Evolutionary conservation across 2,329 filamentous ascomycete species (phyloP), one percentile per base, ranked within the genome.

Genomic region (Alternaria infectoria): DNA sequence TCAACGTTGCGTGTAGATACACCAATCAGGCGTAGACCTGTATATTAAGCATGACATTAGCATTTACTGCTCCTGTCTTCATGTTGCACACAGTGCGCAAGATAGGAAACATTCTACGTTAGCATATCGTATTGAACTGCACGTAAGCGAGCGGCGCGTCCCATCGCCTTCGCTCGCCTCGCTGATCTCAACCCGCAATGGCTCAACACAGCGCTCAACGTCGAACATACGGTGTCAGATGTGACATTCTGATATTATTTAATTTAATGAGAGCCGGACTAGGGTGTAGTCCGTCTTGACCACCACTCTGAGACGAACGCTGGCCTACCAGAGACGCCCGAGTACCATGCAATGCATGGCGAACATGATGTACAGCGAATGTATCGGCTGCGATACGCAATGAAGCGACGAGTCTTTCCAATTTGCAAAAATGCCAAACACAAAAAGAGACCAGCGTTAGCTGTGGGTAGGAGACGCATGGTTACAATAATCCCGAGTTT

Each of bases 341-440:
- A 36, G 12, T 40, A 30, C 36, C 57, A 36, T 32, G n/a, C 43
- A 30, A 60, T 17, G 10, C 61, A 68, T 62, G 43, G 44, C 66
- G 67, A 68, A 51, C 51, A 36, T 58, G 63, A 68, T 69, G 30
- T 73, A 73, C 69, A 69, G 61, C 60, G 57, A 58, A 63, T 55
- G 62, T 59, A 61, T 64, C 57, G 45, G 56, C 66, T 66, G 61
- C 60, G 67, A 70, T 64, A 69, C 74, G 72, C 72, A 68, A 66
- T 64, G 56, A 64, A 55, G 60, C 58, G n/a, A 46, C 51, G 13
- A 43, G 46, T 63, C 57, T 61, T 54, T 57, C 50, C 32, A 58
- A 67, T 17, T 59, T 46, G n/a, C 51, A 26, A 51, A 50, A 28
- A 64, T 58, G 56, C 61, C 61, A 61, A 47, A 44, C 28, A 46